Evolutionary conservation across 2,329 filamentous ascomycete species (phyloP).

Genomic region (Zymoseptoria pseudotritici): DNA sequence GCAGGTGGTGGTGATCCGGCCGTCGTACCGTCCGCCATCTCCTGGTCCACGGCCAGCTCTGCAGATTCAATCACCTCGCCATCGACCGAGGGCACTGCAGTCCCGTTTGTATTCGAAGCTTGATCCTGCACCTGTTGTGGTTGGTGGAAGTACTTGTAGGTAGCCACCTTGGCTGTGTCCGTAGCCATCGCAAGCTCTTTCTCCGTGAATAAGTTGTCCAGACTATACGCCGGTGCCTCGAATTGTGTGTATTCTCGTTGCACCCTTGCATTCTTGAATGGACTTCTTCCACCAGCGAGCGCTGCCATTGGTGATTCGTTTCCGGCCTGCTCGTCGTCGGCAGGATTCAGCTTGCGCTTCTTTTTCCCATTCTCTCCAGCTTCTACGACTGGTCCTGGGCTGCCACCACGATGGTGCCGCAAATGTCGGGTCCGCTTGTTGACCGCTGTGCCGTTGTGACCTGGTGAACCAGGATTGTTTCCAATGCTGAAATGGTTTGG

Average conservation of each 20-base stretch:
- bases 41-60: conserved; percentile 20
- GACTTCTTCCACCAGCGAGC: conserved; percentile 42
- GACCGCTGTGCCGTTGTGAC: conserved; percentile 41
- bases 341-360: conserved; percentile 49
- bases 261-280: conserved; percentile 47
- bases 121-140: conserved; percentile 26
- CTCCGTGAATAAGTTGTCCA: conserved; percentile 59
- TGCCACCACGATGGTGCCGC: conserved; percentile 43
- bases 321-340: conserved; percentile 49
- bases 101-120: conserved; percentile 20
- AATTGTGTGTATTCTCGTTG: conserved; percentile 49
- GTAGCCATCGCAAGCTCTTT: conserved; percentile 58
- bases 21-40: conserved; percentile 17
- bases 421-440: conserved; percentile 58
- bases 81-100: conserved; percentile 24
- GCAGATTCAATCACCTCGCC: conserved; percentile 24
- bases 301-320: conserved; percentile 51
- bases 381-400: conserved; percentile 19
- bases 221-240: conserved; percentile 52
- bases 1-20: conserved; percentile 23
- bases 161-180: conserved; percentile 53
- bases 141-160: conserved; percentile 51
- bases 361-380: conserved; percentile 44
- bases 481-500: conserved; percentile 60
- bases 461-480: conserved; percentile 53